Percentiles rank a stretch among this genome's conserved stretches.
Conservation (phyloP, 495 filamentous ascomycete genomes). For the Hypoxylon crocopeplum region DNA sequence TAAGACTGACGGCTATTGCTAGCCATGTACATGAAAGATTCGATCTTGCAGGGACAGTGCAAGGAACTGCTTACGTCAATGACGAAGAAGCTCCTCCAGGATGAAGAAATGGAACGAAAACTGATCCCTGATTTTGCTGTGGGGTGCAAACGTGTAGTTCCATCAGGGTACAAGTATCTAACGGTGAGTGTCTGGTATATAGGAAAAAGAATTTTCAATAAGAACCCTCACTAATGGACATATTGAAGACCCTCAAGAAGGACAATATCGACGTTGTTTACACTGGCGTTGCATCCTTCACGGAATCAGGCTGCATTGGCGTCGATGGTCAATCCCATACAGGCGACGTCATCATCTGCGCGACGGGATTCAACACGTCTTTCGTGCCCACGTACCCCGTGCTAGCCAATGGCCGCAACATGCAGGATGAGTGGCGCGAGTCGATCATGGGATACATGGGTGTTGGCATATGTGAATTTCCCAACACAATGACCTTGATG, state of each 20-base stretch:
- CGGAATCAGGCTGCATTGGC: constrained; percentile 55
- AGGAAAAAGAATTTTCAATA: not conserved
- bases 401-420: constrained; percentile 37
- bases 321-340: constrained; percentile 54
- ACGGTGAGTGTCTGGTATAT: constrained; percentile 48
- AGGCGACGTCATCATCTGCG: constrained; percentile 55
- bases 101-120: constrained; percentile 12
- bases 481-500: constrained; percentile 57
- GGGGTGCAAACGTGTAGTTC: constrained; percentile 60
- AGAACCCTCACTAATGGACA: too few relatives aligned
- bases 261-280: constrained; percentile 56
- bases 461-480: constrained; percentile 46
- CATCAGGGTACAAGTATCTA: constrained; percentile 35
- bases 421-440: constrained; percentile 46
- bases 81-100: constrained; percentile 50
- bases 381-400: constrained; percentile 32
- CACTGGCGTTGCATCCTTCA: constrained; percentile 51
- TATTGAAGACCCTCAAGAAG: constrained; percentile 56
- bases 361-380: constrained; percentile 56
- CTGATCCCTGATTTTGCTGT: constrained; percentile 53
- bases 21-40: constrained; percentile 42
- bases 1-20: constrained; percentile 9
- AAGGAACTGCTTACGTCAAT: constrained; percentile 45
- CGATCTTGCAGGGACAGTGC: constrained; percentile 29
- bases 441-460: constrained; percentile 50